Conservation (phyloP, 192 early-diverging fungal species). For the Obelidium mucronatum region DNA sequence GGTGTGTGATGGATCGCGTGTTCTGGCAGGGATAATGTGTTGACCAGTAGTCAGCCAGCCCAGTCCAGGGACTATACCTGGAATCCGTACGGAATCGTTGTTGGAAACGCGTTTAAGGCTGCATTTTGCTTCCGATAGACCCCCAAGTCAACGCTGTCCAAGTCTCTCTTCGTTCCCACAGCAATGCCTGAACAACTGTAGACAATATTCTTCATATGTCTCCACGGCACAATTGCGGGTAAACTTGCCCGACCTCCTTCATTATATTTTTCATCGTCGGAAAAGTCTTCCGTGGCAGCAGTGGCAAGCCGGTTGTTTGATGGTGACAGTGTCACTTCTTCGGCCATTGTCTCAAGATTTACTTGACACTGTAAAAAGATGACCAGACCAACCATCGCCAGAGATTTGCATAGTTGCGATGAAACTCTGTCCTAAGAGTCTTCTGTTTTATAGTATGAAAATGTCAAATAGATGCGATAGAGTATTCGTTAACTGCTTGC, state of each 20-base stretch:
- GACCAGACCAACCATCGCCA: no score
- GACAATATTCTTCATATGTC: background rate
- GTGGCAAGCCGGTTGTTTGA: background rate
- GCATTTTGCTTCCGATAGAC: background rate
- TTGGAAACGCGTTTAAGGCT: background rate
- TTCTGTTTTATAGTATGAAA: no score
- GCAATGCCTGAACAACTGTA: background rate
- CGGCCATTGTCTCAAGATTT: background rate
- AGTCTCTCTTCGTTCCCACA: background rate
- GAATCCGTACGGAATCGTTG: constrained; percentile 53
- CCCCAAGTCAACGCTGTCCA: background rate
- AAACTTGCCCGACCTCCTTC: background rate
- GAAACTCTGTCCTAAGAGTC: no score
- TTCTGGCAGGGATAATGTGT: background rate
- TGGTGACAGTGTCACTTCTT: background rate
- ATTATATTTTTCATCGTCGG: background rate
- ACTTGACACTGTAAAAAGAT: no score
- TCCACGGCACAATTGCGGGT: constrained; percentile 16
- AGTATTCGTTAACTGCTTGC: no score
- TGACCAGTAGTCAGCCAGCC: background rate
- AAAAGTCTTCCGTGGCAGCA: background rate
- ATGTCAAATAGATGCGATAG: no score
- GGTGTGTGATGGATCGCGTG: constrained; percentile 30
- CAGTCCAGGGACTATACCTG: constrained; percentile 17
- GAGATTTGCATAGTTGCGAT: no score